A percentile compares a stretch with the other conserved stretches of the same genome.
These are phyloP conservation scores for Phialophora macrospora DNA, from an alignment of 2,329 filamentous ascomycete genomes.

Conservation along the genomic window DNA sequence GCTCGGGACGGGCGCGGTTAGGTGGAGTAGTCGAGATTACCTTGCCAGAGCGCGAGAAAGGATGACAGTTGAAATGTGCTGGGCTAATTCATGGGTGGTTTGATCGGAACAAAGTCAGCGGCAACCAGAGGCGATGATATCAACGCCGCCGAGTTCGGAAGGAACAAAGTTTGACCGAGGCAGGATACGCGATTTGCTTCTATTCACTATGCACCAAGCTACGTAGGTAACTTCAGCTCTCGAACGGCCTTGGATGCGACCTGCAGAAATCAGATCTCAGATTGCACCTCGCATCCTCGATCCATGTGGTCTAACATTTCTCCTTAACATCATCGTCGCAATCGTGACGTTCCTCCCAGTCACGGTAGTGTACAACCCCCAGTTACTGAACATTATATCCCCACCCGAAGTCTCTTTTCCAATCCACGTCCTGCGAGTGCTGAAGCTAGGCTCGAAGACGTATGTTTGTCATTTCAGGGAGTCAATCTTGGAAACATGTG, in stretches of 20 bases:
- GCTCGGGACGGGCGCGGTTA: neutral
- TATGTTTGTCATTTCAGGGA: too few species aligned
- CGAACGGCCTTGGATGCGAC: neutral
- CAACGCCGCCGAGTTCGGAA: slow-evolving; percentile 17
- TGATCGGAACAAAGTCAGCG: slow-evolving; percentile 7
- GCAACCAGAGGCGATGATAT: slow-evolving; percentile 9
- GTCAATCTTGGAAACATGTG: neutral
- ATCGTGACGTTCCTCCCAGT: neutral
- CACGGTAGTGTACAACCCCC: neutral
- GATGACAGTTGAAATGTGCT: neutral
- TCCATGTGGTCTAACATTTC: neutral
- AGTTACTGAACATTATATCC: neutral
- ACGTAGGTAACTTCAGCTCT: neutral
- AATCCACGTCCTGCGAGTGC: neutral
- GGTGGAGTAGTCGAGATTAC: neutral
- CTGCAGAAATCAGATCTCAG: neutral
- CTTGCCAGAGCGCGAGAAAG: neutral
- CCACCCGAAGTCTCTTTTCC: neutral
- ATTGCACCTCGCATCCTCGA: too few species aligned
- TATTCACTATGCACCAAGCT: neutral
- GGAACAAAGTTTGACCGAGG: slow-evolving; percentile 22
- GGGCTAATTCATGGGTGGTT: neutral
- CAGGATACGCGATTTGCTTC: neutral
- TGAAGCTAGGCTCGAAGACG: neutral
- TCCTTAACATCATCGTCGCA: neutral